These are phyloP conservation scores for Postia placenta DNA, from an alignment of 768 basidiomycete species.

Conservation along the genomic window DNA sequence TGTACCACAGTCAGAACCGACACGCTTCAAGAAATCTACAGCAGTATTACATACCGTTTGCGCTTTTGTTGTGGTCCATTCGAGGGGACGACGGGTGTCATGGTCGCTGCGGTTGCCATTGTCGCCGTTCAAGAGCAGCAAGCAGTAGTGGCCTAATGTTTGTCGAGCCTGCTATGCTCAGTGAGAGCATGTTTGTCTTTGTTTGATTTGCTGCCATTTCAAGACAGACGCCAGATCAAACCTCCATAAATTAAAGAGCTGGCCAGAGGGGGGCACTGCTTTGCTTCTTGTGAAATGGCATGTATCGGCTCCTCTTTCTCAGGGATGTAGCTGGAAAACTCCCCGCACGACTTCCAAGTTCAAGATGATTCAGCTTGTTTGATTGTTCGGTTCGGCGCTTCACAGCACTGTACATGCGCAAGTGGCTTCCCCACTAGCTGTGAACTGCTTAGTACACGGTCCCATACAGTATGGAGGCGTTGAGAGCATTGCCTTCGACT, in stretches of 20 bases:
- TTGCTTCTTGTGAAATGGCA: no score
- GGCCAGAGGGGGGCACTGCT: no score
- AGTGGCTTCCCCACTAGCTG: no score
- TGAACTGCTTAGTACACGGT: no score
- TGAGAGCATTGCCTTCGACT: constrained; percentile 47
- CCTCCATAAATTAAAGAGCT: no score
- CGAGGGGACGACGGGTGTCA: constrained; percentile 36
- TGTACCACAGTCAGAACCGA: not conserved
- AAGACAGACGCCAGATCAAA: no score
- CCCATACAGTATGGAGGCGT: constrained; percentile 49
- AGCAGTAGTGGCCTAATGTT: not conserved
- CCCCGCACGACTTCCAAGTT: no score
- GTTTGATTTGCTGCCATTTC: not conserved
- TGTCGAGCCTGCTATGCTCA: not conserved
- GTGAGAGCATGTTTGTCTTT: not conserved
- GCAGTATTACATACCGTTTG: constrained; percentile 32
- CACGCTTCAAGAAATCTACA: not conserved
- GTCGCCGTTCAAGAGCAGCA: constrained; percentile 6
- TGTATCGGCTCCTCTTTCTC: no score
- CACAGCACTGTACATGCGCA: no score
- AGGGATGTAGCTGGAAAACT: no score
- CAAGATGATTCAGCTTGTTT: no score
- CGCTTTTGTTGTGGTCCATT: constrained; percentile 38
- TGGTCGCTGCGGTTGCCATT: constrained; percentile 23
- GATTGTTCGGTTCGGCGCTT: no score